phyloP scores from a whole-genome alignment of 2,329 filamentous ascomycete species.

The Xylariaceae sp. region DNA sequence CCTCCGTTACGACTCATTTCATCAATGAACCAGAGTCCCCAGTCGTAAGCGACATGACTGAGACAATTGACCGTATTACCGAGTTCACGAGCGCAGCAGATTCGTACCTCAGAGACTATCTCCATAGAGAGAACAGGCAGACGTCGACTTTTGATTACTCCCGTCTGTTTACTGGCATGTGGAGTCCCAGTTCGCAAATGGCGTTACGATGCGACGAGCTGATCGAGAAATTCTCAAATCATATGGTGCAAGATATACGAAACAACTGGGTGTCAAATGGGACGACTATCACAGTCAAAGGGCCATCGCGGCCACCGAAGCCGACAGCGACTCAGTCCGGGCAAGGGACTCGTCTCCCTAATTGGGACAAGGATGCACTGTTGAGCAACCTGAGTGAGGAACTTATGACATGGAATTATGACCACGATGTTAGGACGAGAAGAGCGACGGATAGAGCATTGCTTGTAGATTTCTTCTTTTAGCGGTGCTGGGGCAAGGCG shows the following conservation, averaged over 20 bases:
- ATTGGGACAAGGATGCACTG: conserved; percentile 18
- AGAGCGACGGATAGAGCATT: conserved; percentile 9
- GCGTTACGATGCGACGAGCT: conserved; percentile 27
- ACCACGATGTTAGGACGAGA: conserved; percentile 19
- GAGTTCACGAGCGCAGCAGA: conserved; percentile 25
- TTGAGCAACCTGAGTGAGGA: conserved; percentile 19
- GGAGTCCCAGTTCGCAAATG: conserved; percentile 1
- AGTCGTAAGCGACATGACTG: conserved; percentile 15
- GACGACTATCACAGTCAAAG: conserved; percentile 36
- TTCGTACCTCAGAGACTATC: conserved; percentile 20
- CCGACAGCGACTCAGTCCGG: conserved; percentile 33
- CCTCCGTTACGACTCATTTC: conserved; percentile 27
- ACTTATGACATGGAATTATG: conserved; percentile 26
- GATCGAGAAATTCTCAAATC: conserved; percentile 37
- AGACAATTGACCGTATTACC: conserved; percentile 21
- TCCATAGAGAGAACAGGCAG: conserved; percentile 5
- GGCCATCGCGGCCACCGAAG: conserved; percentile 32
- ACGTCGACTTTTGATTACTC: conserved; percentile 14
- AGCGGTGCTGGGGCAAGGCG: not conserved
- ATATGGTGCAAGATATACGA: conserved; percentile 42
- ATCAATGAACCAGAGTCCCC: conserved; percentile 24
- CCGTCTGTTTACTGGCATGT: conserved; percentile 25
- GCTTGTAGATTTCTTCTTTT: conserved; percentile 25
- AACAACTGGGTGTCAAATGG: conserved; percentile 40
- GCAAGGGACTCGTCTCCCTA: conserved; percentile 31